phyloP scores from a whole-genome alignment of 305 asterid genomes.

The Fraxinus floribunda region DNA sequence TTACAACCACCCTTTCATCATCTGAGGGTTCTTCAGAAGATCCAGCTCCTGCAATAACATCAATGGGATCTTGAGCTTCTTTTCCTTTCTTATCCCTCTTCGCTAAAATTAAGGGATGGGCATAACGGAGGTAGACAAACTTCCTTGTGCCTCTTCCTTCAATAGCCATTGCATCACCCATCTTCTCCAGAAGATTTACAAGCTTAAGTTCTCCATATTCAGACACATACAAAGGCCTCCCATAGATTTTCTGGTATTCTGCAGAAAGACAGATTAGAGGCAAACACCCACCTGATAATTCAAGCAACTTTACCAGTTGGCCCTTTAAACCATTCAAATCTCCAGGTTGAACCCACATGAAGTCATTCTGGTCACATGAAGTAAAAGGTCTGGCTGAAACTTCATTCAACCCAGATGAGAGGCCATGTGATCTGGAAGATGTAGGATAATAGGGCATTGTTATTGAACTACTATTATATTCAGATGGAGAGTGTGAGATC shows the following conservation, averaged over 20 bases:
- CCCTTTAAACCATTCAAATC: slow-evolving; percentile 75
- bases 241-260: slow-evolving; percentile 66
- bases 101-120: slow-evolving; percentile 32
- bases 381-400: slow-evolving; percentile 35
- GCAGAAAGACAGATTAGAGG: slow-evolving; percentile 59
- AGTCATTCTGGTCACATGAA: slow-evolving; percentile 39
- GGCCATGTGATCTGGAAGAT: slow-evolving; percentile 37
- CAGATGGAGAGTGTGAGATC: slow-evolving; percentile 57
- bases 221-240: slow-evolving; percentile 75
- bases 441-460: slow-evolving; percentile 37
- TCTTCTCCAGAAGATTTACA: slow-evolving; percentile 64
- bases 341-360: slow-evolving; percentile 84
- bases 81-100: slow-evolving; percentile 59
- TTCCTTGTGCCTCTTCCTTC: slow-evolving; percentile 60
- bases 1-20: slow-evolving; percentile 49
- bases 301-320: slow-evolving; percentile 76
- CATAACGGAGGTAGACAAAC: slow-evolving; percentile 42
- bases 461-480: slow-evolving; percentile 36
- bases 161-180: slow-evolving; percentile 54
- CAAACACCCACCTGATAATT: slow-evolving; percentile 64
- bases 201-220: slow-evolving; percentile 73
- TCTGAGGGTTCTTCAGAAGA: slow-evolving; percentile 75
- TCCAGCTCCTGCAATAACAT: slow-evolving; percentile 33
- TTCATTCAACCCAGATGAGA: slow-evolving; percentile 44
- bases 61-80: slow-evolving; percentile 37